Conservation (phyloP, 1,284 basidiomycete species). For the Pyrrhoderma noxium region DNA sequence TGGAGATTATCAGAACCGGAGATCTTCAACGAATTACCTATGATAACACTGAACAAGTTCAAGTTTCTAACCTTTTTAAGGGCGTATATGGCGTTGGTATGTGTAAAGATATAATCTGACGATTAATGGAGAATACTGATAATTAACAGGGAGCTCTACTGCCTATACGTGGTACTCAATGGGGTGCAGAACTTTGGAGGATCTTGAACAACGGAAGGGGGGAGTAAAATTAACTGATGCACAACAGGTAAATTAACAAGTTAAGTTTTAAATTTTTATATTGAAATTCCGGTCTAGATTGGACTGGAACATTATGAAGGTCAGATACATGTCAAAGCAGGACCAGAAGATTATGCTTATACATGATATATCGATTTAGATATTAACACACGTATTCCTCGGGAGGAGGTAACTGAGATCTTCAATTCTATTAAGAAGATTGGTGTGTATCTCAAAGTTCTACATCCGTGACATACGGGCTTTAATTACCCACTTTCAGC, state of each 20-base stretch:
- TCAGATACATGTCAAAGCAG: conserved; percentile 23
- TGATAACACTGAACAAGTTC: conserved; percentile 54
- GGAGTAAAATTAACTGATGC: conserved; percentile 54
- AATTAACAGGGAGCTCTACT: conserved; percentile 43
- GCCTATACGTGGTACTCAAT: conserved; percentile 66
- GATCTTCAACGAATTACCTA: conserved; percentile 51
- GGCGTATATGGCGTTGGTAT: conserved; percentile 83
- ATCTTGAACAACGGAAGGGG: conserved; percentile 52
- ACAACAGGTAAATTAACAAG: conserved; percentile 40
- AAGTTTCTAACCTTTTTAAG: conserved; percentile 49
- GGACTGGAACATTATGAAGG: conserved; percentile 77
- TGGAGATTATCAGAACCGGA: conserved; percentile 72
- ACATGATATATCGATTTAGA: conserved; percentile 34
- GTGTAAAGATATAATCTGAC: conserved; percentile 22
- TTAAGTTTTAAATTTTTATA: conserved; percentile 1
- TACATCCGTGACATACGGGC: background rate
- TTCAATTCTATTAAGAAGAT: conserved; percentile 65
- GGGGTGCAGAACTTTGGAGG: conserved; percentile 76
- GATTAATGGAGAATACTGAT: conserved; percentile 1
- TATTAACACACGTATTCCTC: conserved; percentile 75
- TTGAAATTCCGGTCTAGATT: conserved; percentile 30
- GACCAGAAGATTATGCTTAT: background rate
- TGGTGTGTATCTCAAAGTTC: conserved; percentile 37
- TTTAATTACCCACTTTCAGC: conserved; percentile 36
- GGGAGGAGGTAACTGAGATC: conserved; percentile 67